These are phyloP conservation scores for Cyberlindnera sargentensis DNA, from an alignment of 805 yeast genomes.

Conservation along the genomic window DNA sequence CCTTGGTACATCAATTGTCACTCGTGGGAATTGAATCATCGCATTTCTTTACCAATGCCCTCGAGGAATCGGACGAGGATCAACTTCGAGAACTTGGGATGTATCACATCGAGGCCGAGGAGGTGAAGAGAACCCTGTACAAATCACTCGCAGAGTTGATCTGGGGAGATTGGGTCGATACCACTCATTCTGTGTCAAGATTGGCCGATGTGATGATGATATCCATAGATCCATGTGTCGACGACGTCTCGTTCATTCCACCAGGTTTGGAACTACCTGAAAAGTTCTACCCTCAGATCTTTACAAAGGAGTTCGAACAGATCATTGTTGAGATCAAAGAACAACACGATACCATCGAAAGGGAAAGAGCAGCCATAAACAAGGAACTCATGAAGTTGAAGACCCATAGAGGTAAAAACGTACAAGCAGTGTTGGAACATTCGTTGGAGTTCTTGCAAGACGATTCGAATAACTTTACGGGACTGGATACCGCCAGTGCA, in stretches of 20 bases:
- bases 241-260: conserved; percentile 1
- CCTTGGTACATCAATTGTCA: conserved; percentile 7
- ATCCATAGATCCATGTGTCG: conserved; percentile 19
- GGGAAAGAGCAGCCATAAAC: conserved; percentile 14
- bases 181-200: conserved; percentile 15
- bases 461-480: conserved; percentile 12
- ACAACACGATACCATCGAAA: conserved; percentile 1
- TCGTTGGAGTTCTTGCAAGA: conserved; percentile 21
- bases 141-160: conserved; percentile 26
- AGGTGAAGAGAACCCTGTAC: conserved; percentile 25
- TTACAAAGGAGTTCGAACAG: conserved; percentile 22
- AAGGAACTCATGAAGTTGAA: conserved; percentile 20
- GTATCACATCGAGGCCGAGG: conserved; percentile 29
- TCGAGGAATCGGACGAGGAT: conserved; percentile 2
- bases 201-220: conserved; percentile 31
- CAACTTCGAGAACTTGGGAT: conserved; percentile 16
- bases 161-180: conserved; percentile 26
- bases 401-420: conserved; percentile 27
- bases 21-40: conserved; percentile 1
- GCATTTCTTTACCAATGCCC: conserved; percentile 4
- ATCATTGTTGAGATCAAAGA: conserved; percentile 5
- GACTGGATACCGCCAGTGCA: conserved; percentile 6
- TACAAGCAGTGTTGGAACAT: conserved; percentile 20
- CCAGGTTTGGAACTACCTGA: conserved; percentile 26
- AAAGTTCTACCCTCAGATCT: conserved; percentile 34